phyloP scores from a whole-genome alignment of 2,329 filamentous ascomycete genomes.

The Ophiostoma populinum region DNA sequence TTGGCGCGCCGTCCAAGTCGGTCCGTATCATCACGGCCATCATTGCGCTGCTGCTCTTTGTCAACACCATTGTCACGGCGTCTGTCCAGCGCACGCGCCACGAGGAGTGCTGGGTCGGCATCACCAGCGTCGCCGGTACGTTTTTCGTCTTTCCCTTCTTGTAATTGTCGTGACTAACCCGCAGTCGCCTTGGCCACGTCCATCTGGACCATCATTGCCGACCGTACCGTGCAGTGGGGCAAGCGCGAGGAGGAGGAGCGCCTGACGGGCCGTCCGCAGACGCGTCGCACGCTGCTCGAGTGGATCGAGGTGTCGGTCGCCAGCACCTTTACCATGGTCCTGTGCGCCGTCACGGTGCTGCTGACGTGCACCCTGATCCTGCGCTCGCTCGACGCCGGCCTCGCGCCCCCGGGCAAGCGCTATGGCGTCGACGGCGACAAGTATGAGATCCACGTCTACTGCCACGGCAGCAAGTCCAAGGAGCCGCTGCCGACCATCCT shows the following conservation, averaged over 20 bases:
- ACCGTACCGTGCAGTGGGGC: conserved; percentile 75
- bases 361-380: conserved; percentile 67
- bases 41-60: conserved; percentile 46
- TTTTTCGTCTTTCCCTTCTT: conserved; percentile 2
- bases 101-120: conserved; percentile 87
- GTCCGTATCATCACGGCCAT: conserved; percentile 57
- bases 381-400: conserved; percentile 59
- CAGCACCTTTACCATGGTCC: conserved; percentile 51
- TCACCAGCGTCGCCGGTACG: conserved; percentile 56
- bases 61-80: conserved; percentile 66
- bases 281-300: conserved; percentile 61
- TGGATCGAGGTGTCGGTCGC: conserved; percentile 69
- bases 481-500: conserved; percentile 59
- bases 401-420: conserved; percentile 54
- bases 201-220: conserved; percentile 61
- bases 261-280: conserved; percentile 76
- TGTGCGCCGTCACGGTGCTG: conserved; percentile 52
- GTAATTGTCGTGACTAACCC: neutral
- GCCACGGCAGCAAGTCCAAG: conserved; percentile 53
- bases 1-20: conserved; percentile 63
- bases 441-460: conserved; percentile 76
- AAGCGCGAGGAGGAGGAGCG: conserved; percentile 87
- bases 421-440: conserved; percentile 71
- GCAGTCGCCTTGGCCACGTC: conserved; percentile 57
- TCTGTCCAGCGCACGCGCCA: conserved; percentile 55